Conservation (phyloP, 2,329 filamentous ascomycete species). For the Fusarium pseudocircinatum region DNA sequence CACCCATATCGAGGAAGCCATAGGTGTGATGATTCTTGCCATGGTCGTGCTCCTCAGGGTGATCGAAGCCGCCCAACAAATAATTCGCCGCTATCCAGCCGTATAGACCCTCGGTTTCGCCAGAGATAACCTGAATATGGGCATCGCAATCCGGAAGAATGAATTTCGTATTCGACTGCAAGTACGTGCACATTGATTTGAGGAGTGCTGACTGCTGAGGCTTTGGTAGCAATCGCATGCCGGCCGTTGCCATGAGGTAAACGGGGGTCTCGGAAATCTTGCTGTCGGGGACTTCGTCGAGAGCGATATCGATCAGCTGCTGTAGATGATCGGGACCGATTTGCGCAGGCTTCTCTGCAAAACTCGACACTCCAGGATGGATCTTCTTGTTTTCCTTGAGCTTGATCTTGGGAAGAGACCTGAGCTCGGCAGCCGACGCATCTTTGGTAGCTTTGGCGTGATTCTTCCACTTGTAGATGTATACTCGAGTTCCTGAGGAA, state of each 20-base stretch:
- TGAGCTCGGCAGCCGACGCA: conserved; percentile 54
- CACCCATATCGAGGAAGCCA: conserved; percentile 98
- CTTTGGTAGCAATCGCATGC: conserved; percentile 86
- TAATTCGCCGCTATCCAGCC: conserved; percentile 99
- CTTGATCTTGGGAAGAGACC: conserved; percentile 79
- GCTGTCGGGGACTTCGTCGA: conserved; percentile 77
- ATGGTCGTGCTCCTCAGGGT: conserved; percentile 77
- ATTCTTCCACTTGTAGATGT: conserved; percentile 95
- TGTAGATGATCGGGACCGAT: conserved; percentile 87
- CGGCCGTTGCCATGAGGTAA: conserved; percentile 94
- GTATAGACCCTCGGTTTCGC: conserved; percentile 94
- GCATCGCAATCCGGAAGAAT: conserved; percentile 87
- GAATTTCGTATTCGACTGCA: conserved; percentile 80
- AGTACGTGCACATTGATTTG: conserved; percentile 82
- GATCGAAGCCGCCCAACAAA: conserved; percentile 88
- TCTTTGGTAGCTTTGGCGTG: conserved; percentile 71
- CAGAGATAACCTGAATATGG: conserved; percentile 93
- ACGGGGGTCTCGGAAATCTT: conserved; percentile 87
- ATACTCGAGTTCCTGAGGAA: conserved; percentile 93
- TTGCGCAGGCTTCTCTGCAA: conserved; percentile 77
- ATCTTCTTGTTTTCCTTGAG: conserved; percentile 95
- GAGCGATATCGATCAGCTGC: conserved; percentile 81
- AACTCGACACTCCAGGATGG: conserved; percentile 90
- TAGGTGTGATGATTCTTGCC: conserved; percentile 94
- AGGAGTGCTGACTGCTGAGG: conserved; percentile 78